Base-by-base conservation (phyloP, 106 monocot genomes). In the Vanilla planifolia region DNA sequence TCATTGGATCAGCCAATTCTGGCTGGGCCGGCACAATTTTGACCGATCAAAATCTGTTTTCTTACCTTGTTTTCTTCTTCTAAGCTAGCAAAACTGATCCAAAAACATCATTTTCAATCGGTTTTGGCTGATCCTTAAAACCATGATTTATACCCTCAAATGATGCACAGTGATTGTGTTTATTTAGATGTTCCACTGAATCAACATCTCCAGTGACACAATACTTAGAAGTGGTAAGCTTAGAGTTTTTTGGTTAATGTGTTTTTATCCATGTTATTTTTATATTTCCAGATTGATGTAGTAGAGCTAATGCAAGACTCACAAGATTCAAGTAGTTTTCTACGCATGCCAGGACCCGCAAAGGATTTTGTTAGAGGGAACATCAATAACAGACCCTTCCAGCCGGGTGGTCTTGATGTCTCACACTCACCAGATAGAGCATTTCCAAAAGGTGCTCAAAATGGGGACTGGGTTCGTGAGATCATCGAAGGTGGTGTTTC, bases 351-450 rank as follows among this genome's bases (percentile, higher is more conserved):
- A 47, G 90, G 89, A 37, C 78, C 75, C 13, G 83, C 82, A 41
- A 95, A 80, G 67, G 90, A 95, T 51, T 90, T 90, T 70, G 90
- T 95, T 16, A 83, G 86, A 62, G 95, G 95, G 8, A 84, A 77
- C 60, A 61, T 78, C 20, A 90, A 84, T 48, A 95, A 63, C 47
- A 83, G 78, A n/a, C 95, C 95, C 29, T 95, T 95, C 50, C 83
- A 62, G 6, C 86, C 95, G 0, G 95, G 95, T 1, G 95, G 95
- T 34, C 68, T 84, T 21, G 69, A 69, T 59, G 75, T 61, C 44
- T 73, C 83, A 2, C 77, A 66, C 29, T 46, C 78, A 0, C 25
- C 43, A 21, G 81, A 62, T 28, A 79, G 61, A 56, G 13, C 28
- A 6, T 33, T 85, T 40, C 93, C 93, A 7, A 73, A 81, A 33